Evolutionary conservation across 257 asterid genomes (phyloP).

Genomic region (Solanum pinnatisectum): DNA sequence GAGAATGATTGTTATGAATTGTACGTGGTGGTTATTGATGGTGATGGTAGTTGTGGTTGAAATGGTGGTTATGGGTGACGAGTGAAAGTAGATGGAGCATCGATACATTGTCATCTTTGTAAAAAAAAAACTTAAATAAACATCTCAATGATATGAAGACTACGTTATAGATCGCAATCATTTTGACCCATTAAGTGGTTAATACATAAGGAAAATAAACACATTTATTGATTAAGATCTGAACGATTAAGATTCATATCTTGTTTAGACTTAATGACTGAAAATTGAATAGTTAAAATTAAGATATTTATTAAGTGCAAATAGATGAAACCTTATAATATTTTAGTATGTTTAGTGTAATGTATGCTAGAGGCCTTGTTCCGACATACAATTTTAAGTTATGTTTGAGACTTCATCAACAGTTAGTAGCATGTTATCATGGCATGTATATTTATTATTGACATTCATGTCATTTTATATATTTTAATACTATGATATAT

Average conservation of each 20-base stretch:
- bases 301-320: too few species aligned
- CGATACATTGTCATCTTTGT: not conserved
- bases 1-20: not conserved
- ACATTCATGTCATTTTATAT: not conserved
- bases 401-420: too few species aligned
- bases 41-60: too few species aligned
- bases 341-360: not conserved
- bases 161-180: too few species aligned
- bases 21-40: too few species aligned
- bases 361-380: not conserved
- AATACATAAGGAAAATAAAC: not conserved
- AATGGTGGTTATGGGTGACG: not conserved
- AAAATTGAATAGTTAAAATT: too few species aligned
- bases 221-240: not conserved
- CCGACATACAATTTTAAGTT: not conserved
- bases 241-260: not conserved
- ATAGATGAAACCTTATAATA: too few species aligned
- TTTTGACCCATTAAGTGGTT: too few species aligned
- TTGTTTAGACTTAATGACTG: too few species aligned
- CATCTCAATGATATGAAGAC: not conserved
- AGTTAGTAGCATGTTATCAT: not conserved
- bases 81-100: not conserved
- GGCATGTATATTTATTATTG: not conserved
- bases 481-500: not conserved
- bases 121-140: too few species aligned